A percentile compares a stretch with the other conserved stretches of the same genome.
Evolutionary conservation across 805 yeast species (phyloP).

Genomic region (Candida qinlingensis): DNA sequence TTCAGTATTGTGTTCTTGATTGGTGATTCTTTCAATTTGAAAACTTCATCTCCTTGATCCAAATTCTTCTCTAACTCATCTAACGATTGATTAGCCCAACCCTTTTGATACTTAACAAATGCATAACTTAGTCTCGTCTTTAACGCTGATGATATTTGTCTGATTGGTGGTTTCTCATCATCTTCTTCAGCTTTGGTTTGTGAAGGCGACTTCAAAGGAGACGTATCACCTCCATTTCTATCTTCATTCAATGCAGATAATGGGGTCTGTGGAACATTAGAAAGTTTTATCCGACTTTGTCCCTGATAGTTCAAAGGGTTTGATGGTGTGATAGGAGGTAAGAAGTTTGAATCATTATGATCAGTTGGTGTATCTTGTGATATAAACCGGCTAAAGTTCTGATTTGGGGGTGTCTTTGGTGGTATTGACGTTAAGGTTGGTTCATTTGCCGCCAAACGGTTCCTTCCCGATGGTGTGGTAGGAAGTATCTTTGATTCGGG

Average conservation of each 20-base stretch:
- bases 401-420: slow-evolving; percentile 23
- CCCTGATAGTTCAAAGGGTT: slow-evolving; percentile 1
- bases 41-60: slow-evolving; percentile 5
- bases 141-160: slow-evolving; percentile 34
- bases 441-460: background rate
- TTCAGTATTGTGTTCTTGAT: background rate
- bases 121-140: slow-evolving; percentile 38
- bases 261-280: slow-evolving; percentile 25
- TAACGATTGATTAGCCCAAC: slow-evolving; percentile 26
- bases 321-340: slow-evolving; percentile 24
- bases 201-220: slow-evolving; percentile 26
- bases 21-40: background rate
- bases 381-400: slow-evolving; percentile 3
- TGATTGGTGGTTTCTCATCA: slow-evolving; percentile 31
- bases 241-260: background rate
- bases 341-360: background rate
- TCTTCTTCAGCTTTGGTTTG: slow-evolving; percentile 16
- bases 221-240: slow-evolving; percentile 2
- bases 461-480: slow-evolving; percentile 12
- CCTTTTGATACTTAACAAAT: slow-evolving; percentile 32
- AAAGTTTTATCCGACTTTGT: slow-evolving; percentile 5
- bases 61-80: slow-evolving; percentile 24
- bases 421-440: background rate
- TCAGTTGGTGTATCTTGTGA: slow-evolving; percentile 17
- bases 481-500: slow-evolving; percentile 1